phyloP scores from a whole-genome alignment of 257 asterid species.

The Solanum rostratum region DNA sequence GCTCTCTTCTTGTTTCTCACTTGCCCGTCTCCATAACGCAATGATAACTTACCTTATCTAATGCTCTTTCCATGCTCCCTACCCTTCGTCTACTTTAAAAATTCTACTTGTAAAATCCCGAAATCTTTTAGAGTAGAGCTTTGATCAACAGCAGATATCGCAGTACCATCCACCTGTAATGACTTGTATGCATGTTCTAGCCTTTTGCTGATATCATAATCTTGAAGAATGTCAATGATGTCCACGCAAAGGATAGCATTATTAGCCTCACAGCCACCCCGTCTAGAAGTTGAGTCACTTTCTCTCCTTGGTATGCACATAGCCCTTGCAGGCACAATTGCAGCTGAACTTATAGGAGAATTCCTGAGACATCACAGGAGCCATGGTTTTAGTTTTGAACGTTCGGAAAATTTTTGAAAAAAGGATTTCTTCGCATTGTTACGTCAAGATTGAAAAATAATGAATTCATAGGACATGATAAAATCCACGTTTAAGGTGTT shows the following conservation, averaged over 20 bases:
- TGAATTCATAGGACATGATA: background rate
- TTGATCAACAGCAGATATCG: constrained; percentile 76
- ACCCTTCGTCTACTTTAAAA: constrained; percentile 39
- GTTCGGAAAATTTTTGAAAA: background rate
- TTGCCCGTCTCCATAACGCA: background rate
- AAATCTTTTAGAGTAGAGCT: constrained; percentile 57
- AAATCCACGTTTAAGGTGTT: background rate
- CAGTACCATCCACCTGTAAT: constrained; percentile 48
- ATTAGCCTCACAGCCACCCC: constrained; percentile 28
- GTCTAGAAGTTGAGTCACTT: constrained; percentile 29
- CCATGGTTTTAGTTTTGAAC: background rate
- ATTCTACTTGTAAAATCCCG: constrained; percentile 53
- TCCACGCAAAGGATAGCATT: constrained; percentile 71
- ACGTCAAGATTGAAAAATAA: background rate
- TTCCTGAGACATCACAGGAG: constrained; percentile 30
- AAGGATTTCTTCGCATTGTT: background rate
- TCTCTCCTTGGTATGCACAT: constrained; percentile 41
- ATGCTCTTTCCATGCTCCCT: background rate
- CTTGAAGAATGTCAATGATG: constrained; percentile 72
- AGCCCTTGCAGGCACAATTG: constrained; percentile 68
- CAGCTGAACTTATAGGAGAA: constrained; percentile 42
- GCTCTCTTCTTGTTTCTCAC: background rate
- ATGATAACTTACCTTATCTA: background rate
- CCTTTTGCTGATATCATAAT: constrained; percentile 70
- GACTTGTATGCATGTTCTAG: constrained; percentile 74